Conservation (phyloP, 352 stramenopile species). For the Phytopythium vexans region DNA sequence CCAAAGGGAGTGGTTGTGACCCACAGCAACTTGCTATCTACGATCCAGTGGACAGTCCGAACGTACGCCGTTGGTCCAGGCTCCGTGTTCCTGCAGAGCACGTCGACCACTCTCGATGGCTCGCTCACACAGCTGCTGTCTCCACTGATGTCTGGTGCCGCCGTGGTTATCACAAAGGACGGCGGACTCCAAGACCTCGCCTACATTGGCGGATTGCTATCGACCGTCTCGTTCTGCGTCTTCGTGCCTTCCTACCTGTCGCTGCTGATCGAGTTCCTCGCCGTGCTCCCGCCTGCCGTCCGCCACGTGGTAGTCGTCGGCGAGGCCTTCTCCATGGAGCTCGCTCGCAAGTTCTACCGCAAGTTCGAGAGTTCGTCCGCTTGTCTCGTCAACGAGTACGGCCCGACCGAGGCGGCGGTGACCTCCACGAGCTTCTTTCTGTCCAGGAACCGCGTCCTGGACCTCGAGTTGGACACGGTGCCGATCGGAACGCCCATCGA, state of each 20-base stretch:
- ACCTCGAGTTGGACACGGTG: constrained; percentile 25
- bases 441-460: constrained; percentile 14
- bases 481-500: constrained; percentile 57
- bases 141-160: constrained; percentile 35
- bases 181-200: constrained; percentile 46
- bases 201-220: constrained; percentile 27
- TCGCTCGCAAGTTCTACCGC: constrained; percentile 42
- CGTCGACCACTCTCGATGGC: constrained; percentile 48
- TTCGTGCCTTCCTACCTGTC: constrained; percentile 61
- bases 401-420: constrained; percentile 47
- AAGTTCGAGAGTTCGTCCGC: constrained; percentile 17
- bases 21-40: constrained; percentile 59
- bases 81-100: constrained; percentile 67
- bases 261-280: constrained; percentile 40
- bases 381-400: constrained; percentile 53
- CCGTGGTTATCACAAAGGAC: constrained; percentile 36
- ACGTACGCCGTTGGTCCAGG: constrained; percentile 48
- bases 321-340: constrained; percentile 40
- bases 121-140: constrained; percentile 62
- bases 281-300: constrained; percentile 21
- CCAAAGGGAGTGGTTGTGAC: constrained; percentile 72
- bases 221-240: constrained; percentile 44
- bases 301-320: constrained; percentile 41
- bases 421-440: constrained; percentile 41
- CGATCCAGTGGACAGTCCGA: constrained; percentile 44